Conservation (phyloP, 768 basidiomycete genomes). For the Leccinum ochraceum region DNA sequence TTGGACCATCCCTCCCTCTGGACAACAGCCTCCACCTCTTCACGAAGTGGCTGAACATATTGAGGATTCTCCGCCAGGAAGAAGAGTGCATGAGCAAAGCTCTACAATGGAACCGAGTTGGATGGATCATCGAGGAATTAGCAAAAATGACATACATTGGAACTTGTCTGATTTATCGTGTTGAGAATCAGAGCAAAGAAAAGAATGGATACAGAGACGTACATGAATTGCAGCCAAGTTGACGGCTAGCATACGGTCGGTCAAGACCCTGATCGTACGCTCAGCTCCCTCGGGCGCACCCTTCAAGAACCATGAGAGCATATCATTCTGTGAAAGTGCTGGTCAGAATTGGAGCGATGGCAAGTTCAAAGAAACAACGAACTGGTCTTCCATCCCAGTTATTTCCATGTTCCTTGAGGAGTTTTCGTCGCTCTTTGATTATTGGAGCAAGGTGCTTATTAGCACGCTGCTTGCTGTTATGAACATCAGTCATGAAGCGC, state of each 20-base stretch:
- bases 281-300: neutral
- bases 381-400: neutral
- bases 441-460: conserved; percentile 3
- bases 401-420: neutral
- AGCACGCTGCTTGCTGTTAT: neutral
- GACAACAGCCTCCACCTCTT: neutral
- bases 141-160: neutral
- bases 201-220: neutral
- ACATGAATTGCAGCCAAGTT: conserved; percentile 17
- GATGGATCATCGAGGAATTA: neutral
- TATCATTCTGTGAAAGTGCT: neutral
- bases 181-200: neutral
- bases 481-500: neutral
- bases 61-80: neutral
- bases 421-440: conserved; percentile 1
- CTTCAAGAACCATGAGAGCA: neutral
- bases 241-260: neutral
- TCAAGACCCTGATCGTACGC: neutral
- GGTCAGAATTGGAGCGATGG: neutral
- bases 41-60: neutral
- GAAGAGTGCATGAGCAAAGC: neutral
- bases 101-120: neutral
- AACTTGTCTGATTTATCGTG: neutral
- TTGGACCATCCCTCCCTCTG: neutral
- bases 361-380: neutral